Conservation (phyloP, 2,329 filamentous ascomycete genomes). For the Cryphonectria parasitica region DNA sequence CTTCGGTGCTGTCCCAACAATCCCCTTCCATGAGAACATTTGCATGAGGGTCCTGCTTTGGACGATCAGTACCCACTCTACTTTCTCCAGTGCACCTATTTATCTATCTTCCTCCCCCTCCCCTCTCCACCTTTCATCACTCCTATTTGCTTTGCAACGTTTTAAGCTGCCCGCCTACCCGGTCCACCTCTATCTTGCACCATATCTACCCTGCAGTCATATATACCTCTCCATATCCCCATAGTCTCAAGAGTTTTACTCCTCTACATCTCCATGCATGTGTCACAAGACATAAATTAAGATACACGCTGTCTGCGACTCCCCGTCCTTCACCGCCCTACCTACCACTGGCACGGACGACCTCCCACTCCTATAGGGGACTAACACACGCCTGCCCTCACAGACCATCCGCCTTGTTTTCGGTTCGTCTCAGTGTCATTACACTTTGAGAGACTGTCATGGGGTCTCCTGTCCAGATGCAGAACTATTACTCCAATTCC, state of each 20-base stretch:
- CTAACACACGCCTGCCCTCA: constrained; percentile 19
- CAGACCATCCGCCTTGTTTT: constrained; percentile 20
- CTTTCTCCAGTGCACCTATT: not conserved
- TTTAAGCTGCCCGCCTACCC: not conserved
- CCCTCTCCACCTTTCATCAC: not conserved
- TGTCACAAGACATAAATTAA: constrained; percentile 10
- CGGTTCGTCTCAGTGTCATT: constrained; percentile 14
- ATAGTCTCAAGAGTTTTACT: not conserved
- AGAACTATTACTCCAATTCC: constrained; percentile 54
- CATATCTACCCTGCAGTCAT: not conserved
- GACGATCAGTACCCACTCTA: not conserved
- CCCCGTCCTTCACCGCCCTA: constrained; percentile 30
- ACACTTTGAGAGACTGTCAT: constrained; percentile 41
- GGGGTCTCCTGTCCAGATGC: constrained; percentile 57
- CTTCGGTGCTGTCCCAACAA: not conserved
- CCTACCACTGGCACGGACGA: constrained; percentile 6
- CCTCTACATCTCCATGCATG: constrained; percentile 15
- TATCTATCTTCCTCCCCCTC: not conserved
- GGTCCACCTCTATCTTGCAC: not conserved
- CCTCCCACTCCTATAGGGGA: constrained; percentile 10
- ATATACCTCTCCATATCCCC: not conserved
- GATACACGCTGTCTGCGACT: constrained; percentile 17
- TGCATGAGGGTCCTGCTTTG: constrained; percentile 8
- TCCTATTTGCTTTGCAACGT: not conserved
- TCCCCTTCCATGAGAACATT: not conserved